Evolutionary conservation across 2,329 filamentous ascomycete species (phyloP).

Genomic region (Laburnicola sp.): DNA sequence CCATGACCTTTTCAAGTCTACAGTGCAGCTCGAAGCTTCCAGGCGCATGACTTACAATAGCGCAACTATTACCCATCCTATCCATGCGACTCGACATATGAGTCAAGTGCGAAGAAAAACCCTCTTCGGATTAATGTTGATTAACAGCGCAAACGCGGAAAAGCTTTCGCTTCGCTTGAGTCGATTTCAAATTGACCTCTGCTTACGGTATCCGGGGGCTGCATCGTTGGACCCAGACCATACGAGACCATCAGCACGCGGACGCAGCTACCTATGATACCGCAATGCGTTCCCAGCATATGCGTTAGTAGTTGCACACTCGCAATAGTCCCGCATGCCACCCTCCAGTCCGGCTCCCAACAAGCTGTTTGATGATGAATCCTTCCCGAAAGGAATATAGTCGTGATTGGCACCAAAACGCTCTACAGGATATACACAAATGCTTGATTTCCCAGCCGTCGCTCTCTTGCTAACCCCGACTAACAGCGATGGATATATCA

Average conservation of each 20-base stretch:
- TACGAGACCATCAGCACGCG: not conserved
- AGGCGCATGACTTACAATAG: not conserved
- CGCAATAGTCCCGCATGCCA: not conserved
- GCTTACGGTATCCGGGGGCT: not conserved
- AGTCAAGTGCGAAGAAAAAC: not conserved
- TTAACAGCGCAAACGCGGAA: not conserved
- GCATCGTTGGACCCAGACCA: not conserved
- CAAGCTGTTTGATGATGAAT: not conserved
- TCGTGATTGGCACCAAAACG: not conserved
- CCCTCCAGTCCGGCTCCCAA: constrained; percentile 1
- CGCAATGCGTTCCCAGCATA: not conserved
- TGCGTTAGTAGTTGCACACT: constrained; percentile 1
- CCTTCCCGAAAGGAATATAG: not conserved
- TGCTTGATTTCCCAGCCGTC: not conserved
- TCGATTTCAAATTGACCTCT: constrained; percentile 1
- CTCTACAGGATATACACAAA: not conserved
- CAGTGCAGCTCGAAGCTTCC: not conserved
- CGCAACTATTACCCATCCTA: not conserved
- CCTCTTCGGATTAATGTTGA: not conserved
- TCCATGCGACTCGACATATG: not conserved
- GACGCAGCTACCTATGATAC: not conserved
- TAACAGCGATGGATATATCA: not conserved
- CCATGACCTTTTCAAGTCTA: too few relatives aligned
- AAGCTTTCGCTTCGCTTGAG: not conserved
- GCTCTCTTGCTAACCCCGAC: not conserved